Conservation (phyloP, 2,329 filamentous ascomycete species). For the Penicillium digitatum region DNA sequence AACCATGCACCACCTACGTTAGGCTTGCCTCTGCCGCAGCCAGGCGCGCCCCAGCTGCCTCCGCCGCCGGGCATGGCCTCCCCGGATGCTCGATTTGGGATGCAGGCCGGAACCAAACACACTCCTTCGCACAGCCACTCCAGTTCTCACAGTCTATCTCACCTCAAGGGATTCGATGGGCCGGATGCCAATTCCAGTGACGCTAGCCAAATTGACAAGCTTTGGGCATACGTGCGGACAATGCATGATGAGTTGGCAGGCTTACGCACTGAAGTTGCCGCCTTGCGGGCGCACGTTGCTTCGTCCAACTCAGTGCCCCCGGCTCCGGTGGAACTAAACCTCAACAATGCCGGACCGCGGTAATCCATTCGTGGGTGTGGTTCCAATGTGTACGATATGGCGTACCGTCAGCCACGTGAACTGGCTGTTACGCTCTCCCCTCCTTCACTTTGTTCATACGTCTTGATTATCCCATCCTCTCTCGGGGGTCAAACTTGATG, state of each 20-base stretch:
- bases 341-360: constrained; percentile 15
- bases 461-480: constrained; percentile 8
- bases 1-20: constrained; percentile 27
- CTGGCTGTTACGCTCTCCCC: background rate
- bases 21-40: constrained; percentile 37
- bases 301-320: constrained; percentile 24
- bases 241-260: constrained; percentile 42
- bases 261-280: constrained; percentile 42
- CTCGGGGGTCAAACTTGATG: constrained; percentile 12
- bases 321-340: constrained; percentile 17
- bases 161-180: constrained; percentile 27
- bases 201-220: constrained; percentile 30
- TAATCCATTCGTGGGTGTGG: background rate
- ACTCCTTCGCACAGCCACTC: constrained; percentile 34
- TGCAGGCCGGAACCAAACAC: constrained; percentile 39
- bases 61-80: constrained; percentile 43
- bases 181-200: constrained; percentile 25
- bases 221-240: constrained; percentile 44
- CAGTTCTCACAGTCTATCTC: constrained; percentile 32
- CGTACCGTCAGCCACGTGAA: background rate
- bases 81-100: constrained; percentile 43
- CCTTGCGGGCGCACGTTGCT: constrained; percentile 41
- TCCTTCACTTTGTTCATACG: constrained; percentile 18
- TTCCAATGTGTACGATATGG: constrained; percentile 23
- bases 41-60: constrained; percentile 43